phyloP scores from a whole-genome alignment of 495 filamentous ascomycete genomes.

The Penicillium fimorum region DNA sequence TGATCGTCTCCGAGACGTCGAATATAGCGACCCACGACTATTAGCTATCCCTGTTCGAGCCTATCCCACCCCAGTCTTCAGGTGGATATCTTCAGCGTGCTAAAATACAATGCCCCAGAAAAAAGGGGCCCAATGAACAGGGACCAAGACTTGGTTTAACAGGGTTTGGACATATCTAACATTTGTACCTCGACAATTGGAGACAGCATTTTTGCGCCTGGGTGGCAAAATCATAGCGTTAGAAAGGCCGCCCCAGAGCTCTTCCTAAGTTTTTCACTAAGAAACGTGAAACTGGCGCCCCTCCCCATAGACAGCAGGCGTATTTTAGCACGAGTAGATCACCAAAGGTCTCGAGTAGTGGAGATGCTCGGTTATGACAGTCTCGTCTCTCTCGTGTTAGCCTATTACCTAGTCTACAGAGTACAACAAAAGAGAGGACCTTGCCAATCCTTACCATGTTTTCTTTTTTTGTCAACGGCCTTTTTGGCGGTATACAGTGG shows the following conservation, averaged over 20 bases:
- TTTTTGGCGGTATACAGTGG: conserved; percentile 4
- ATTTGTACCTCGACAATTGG: neutral
- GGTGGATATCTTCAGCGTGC: neutral
- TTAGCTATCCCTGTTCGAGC: neutral
- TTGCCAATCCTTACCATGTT: conserved; percentile 11
- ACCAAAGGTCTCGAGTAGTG: conserved; percentile 3
- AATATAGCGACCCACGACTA: neutral
- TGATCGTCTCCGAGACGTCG: conserved; percentile 15
- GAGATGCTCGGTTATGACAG: neutral
- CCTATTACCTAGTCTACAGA: neutral
- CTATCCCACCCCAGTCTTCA: conserved; percentile 8
- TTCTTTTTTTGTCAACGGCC: neutral
- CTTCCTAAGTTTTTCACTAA: neutral
- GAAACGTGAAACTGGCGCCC: neutral
- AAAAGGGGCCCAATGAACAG: neutral
- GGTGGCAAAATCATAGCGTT: conserved; percentile 7
- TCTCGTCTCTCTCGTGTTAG: conserved; percentile 7
- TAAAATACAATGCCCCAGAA: neutral
- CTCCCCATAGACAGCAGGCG: neutral
- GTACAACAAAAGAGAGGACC: neutral
- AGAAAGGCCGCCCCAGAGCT: neutral
- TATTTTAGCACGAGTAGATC: neutral
- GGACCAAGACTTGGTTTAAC: neutral
- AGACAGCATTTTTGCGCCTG: conserved; percentile 1
- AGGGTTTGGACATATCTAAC: conserved; percentile 6